A percentile compares a stretch with the other conserved stretches of the same genome.
phyloP scores from a whole-genome alignment of 2,329 filamentous ascomycete genomes.

The Rutstroemia sydowiana region DNA sequence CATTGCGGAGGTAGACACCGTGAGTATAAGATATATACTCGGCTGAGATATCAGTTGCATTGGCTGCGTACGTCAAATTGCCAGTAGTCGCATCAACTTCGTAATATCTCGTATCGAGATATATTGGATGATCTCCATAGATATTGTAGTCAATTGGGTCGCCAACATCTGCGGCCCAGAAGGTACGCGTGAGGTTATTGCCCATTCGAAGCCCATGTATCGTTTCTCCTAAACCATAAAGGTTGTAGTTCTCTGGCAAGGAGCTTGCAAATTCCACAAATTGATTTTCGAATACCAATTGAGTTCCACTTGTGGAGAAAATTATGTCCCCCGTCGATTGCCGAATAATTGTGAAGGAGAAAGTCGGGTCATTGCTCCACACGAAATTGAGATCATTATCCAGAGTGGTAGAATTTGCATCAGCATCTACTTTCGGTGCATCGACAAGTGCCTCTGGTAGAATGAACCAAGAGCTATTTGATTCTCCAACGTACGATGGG shows the following conservation, averaged over 20 bases:
- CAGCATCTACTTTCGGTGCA: slow-evolving; percentile 31
- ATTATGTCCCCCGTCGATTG: slow-evolving; percentile 55
- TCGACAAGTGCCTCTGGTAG: slow-evolving; percentile 54
- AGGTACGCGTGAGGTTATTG: slow-evolving; percentile 62
- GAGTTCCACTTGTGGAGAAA: slow-evolving; percentile 57
- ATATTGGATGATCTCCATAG: slow-evolving; percentile 72
- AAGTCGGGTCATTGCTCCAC: slow-evolving; percentile 49
- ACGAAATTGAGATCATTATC: slow-evolving; percentile 48
- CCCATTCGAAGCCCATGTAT: slow-evolving; percentile 66
- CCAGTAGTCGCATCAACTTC: slow-evolving; percentile 42
- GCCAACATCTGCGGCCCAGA: slow-evolving; percentile 61
- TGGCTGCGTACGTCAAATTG: slow-evolving; percentile 44
- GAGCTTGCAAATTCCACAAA: slow-evolving; percentile 66
- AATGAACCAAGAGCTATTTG: slow-evolving; percentile 60
- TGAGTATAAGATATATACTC: slow-evolving; percentile 63
- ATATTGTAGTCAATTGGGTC: slow-evolving; percentile 50
- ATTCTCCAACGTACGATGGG: slow-evolving; percentile 52
- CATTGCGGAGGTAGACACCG: slow-evolving; percentile 70
- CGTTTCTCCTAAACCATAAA: slow-evolving; percentile 68
- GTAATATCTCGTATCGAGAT: slow-evolving; percentile 73
- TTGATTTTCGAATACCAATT: slow-evolving; percentile 67
- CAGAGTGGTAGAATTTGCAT: slow-evolving; percentile 36
- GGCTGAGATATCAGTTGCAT: slow-evolving; percentile 43
- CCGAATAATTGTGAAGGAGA: slow-evolving; percentile 59
- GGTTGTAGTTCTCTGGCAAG: slow-evolving; percentile 63